Evolutionary conservation across 2,329 filamentous ascomycete species (phyloP), one percentile per base, ranked within the genome.

Genomic region (Verticillium nonalfalfae): DNA sequence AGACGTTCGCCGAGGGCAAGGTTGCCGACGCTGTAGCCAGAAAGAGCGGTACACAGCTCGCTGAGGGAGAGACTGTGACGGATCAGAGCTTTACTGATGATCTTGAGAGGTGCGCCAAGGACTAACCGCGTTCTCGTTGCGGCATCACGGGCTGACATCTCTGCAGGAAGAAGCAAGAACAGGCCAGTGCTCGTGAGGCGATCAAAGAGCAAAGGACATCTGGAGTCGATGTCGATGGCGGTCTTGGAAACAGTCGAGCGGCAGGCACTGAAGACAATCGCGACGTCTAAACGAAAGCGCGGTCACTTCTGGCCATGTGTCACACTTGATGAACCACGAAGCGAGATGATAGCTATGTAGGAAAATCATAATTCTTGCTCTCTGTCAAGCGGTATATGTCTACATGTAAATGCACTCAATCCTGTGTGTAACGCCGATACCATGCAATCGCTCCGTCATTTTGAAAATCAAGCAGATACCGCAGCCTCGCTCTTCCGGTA

Each of bases 1-100:
- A 64, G 33, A 68, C 68, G 15, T 21, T 68, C 13, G 61, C 60
- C 26, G 68, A 69, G 63, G 68, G 68, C 26, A 63, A 69, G 60
- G 67, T 69, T n/a, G 68, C 68, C 35, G 64, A 69, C 14, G 68
- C 68, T 0, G 68, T 69, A 3, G 62, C 65, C 33, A 63, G 63
- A 31, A 69, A 69, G 65, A 68, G 62, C 55, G 68, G 68, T 7
- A 63, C 61, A 26, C 68, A 69, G 60, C 63, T 57, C 54, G 64
- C 58, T 3, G 65, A 65, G 2, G 68, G 66, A 4, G 60, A 68
- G 10, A 62, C 65, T 11, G 59, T 66, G 15, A 57, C 60, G 9
- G 55, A 60, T 7, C 65, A 67, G 14, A 65, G 68, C 10, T 69
- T 64, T 34, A 58, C 62, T 2, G 61, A 61, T 31, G 68, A 65